These are phyloP conservation scores for Apiospora marii DNA, from an alignment of 2,329 filamentous ascomycete genomes.

Conservation along the genomic window DNA sequence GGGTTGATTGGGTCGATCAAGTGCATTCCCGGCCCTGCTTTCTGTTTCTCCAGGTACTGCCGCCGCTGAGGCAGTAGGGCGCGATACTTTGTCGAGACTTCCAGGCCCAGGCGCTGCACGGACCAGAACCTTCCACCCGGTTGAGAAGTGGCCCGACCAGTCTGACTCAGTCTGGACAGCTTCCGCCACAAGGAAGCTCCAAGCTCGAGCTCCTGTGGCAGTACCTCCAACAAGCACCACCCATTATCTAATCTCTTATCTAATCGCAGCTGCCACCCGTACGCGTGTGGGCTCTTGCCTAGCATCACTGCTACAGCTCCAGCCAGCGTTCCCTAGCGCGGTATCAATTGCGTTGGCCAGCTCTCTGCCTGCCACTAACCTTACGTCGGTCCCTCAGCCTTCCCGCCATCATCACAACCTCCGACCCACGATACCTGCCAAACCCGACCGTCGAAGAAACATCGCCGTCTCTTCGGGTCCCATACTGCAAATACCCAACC, in stretches of 20 bases:
- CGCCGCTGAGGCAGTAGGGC: not conserved
- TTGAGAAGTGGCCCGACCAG: not conserved
- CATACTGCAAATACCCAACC: not conserved
- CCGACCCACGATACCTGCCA: conserved; percentile 6
- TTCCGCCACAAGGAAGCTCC: conserved; percentile 5
- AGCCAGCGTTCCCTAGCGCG: conserved; percentile 2
- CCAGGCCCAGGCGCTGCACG: not conserved
- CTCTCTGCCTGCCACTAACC: conserved; percentile 7
- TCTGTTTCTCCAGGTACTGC: not conserved
- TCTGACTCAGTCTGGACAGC: conserved; percentile 3
- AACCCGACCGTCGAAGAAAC: conserved; percentile 27
- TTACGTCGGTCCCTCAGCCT: conserved; percentile 17
- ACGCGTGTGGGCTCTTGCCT: conserved; percentile 46
- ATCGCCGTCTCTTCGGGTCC: conserved; percentile 2
- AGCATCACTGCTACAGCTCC: conserved; percentile 30
- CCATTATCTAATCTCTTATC: conserved; percentile 16
- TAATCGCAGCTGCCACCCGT: conserved; percentile 27
- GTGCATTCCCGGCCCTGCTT: not conserved
- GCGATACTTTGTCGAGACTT: not conserved
- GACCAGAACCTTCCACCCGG: conserved; percentile 9
- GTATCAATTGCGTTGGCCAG: conserved; percentile 9
- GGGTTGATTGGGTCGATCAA: not conserved
- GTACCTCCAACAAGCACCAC: not conserved
- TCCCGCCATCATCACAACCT: conserved; percentile 17
- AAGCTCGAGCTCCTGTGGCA: not conserved